Evolutionary conservation across 2,329 filamentous ascomycete species (phyloP), one percentile per base, ranked within the genome.

Genomic region (Tolypocladium paradoxum): DNA sequence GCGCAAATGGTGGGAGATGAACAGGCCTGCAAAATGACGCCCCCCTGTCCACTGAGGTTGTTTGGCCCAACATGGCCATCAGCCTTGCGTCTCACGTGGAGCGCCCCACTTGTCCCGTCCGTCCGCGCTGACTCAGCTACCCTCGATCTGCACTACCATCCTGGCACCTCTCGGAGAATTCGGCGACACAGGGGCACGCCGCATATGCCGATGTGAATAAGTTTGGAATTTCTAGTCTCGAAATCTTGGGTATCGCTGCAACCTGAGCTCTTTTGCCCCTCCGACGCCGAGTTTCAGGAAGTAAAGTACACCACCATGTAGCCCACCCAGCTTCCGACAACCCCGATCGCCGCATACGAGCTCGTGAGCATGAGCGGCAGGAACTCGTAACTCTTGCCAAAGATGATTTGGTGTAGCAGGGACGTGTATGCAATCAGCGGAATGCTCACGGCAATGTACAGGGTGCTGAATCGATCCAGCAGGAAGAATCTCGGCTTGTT

Each of bases 311-410:
- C 90, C 34, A 95, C 88, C 73, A 91, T 82, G 67, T 96, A 96
- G 11, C 93, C 91, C 40, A 96, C 64, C 92, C 92, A 97, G 71
- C 93, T 97, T 3, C 90, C 90, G 20, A 96, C 83, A 0, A 97
- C 91, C n/a, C 93, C 93, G 54, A 97, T 76, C 5, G 93, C 93
- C 35, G 87, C 89, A 69, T 97, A 99, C 14, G 88, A 87, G 74
- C 92, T 97, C 60, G 85, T 96, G 66, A 97, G 93, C 92, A 99
- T 97, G 61, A 97, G 74, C 29, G 93, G 93, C 52, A 99, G 71
- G 68, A 97, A 99, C 70, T 96, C 90, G 62, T 88, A 89, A 57
- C 76, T 81, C 63, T 83, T 79, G 0, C 90, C 90, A 72, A 96
- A 96, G 5, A 95, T 72, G n/a, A 92, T 68, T 48, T 82, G 79